These are phyloP conservation scores for Tulasnella sp. DNA, from an alignment of 768 basidiomycete genomes.

Conservation along the genomic window DNA sequence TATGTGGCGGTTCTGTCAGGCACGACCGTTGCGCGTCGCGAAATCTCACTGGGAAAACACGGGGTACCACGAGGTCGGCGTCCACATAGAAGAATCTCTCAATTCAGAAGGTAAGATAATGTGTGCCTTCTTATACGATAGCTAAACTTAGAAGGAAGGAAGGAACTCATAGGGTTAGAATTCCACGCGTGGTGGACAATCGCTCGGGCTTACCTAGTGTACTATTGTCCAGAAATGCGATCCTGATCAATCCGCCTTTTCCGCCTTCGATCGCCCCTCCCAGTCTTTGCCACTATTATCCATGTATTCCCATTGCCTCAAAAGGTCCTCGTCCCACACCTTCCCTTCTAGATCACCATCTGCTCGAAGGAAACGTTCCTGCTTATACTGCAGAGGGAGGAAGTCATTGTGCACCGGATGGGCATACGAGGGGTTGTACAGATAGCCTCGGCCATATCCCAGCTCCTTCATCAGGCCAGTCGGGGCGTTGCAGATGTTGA, in stretches of 20 bases:
- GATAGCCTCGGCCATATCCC: slow-evolving; percentile 61
- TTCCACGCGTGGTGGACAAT: neutral
- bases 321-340: slow-evolving; percentile 56
- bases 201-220: neutral
- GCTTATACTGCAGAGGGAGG: slow-evolving; percentile 49
- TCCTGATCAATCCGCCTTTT: neutral
- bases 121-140: neutral
- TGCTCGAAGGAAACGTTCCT: slow-evolving; percentile 44
- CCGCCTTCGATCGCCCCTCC: slow-evolving; percentile 38
- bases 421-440: slow-evolving; percentile 58
- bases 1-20: neutral
- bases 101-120: neutral
- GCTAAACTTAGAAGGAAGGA: neutral
- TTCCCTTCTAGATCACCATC: slow-evolving; percentile 47
- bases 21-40: neutral
- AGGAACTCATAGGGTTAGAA: neutral
- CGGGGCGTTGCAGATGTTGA: slow-evolving; percentile 73
- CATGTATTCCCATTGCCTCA: slow-evolving; percentile 54
- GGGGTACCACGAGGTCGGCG: neutral
- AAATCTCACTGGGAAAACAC: neutral
- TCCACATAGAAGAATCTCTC: neutral
- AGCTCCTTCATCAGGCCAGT: slow-evolving; percentile 65
- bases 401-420: slow-evolving; percentile 67
- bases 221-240: neutral
- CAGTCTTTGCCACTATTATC: slow-evolving; percentile 48